Evolutionary conservation across 176 grass and related monocot species (phyloP), one percentile per base, ranked within the genome.

Genomic region (Stipa capillata): DNA sequence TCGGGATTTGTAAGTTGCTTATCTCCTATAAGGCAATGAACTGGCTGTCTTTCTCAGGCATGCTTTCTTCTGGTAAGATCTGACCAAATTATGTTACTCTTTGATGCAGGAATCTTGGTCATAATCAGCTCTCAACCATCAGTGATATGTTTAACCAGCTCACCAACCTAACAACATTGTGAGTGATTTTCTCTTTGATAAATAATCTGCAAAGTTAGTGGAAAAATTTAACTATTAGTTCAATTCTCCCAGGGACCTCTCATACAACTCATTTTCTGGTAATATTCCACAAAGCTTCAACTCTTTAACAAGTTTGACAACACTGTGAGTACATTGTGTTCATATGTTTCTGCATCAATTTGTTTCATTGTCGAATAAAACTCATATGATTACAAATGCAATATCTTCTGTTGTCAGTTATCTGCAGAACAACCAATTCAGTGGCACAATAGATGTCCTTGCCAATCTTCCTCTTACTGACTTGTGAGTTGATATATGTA

Each of bases 341-440:
- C 1, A 9, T 12, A 44, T 62, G 10, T 53, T 48, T 69, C n/a
- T 57, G 39, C 44, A 53, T 86, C 0, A n/a, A n/a, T 37, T 81
- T 11, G 10, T 75, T 69, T 36, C 45, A 51, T 34, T 25, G 47
- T 24, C 18, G 25, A 25, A 69, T 51, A 74, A 57, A 49, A 58
- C 12, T 28, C 42, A 81, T 69, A 43, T 49, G 40, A 8, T 83
- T 56, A 55, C 21, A 27, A 66, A 78, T 48, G 47, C 35, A 44
- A 34, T 32, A 57, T 83, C 32, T 82, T 5, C 64, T 61, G 56
- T 65, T 87, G 57, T 59, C 70, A 98, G 96, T 79, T 76, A 95
- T 89, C 74, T 98, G 86, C 90, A 98, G 83, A 95, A 94, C 65
- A 98, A 98, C 81, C 89, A 87, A 89, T 84, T 98, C 56, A 93